These are phyloP conservation scores for Penicillium paradoxum DNA, from an alignment of 495 filamentous ascomycete genomes.

Conservation along the genomic window DNA sequence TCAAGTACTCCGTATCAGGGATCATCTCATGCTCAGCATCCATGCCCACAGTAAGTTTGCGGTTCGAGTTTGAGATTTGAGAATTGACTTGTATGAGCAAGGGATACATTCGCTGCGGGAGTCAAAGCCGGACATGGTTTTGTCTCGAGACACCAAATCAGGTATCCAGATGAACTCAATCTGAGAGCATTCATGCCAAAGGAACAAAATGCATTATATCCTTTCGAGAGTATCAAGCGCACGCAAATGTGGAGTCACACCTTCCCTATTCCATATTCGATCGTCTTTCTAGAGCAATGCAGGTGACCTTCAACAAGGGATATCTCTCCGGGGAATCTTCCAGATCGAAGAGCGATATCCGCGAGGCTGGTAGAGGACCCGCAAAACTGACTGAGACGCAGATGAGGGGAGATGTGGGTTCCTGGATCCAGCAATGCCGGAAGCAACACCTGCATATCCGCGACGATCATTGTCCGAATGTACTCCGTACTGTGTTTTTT, in stretches of 20 bases:
- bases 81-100: slow-evolving; percentile 17
- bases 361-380: neutral
- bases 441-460: slow-evolving; percentile 25
- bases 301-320: slow-evolving; percentile 14
- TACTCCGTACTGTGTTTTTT: neutral
- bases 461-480: slow-evolving; percentile 12
- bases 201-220: neutral
- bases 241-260: neutral
- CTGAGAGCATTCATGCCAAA: slow-evolving; percentile 12
- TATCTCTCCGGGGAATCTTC: slow-evolving; percentile 7
- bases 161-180: slow-evolving; percentile 19
- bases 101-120: slow-evolving; percentile 19
- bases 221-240: too few relatives aligned
- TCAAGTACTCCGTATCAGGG: neutral
- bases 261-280: neutral
- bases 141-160: slow-evolving; percentile 19
- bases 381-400: slow-evolving; percentile 8
- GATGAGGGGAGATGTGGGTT: slow-evolving; percentile 10
- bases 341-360: slow-evolving; percentile 6
- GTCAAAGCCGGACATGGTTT: slow-evolving; percentile 18
- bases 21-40: neutral
- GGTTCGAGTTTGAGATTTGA: neutral
- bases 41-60: neutral
- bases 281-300: neutral
- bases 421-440: slow-evolving; percentile 15